Conservation (phyloP, 2,329 filamentous ascomycete species). For the Aureobasidium namibiae region DNA sequence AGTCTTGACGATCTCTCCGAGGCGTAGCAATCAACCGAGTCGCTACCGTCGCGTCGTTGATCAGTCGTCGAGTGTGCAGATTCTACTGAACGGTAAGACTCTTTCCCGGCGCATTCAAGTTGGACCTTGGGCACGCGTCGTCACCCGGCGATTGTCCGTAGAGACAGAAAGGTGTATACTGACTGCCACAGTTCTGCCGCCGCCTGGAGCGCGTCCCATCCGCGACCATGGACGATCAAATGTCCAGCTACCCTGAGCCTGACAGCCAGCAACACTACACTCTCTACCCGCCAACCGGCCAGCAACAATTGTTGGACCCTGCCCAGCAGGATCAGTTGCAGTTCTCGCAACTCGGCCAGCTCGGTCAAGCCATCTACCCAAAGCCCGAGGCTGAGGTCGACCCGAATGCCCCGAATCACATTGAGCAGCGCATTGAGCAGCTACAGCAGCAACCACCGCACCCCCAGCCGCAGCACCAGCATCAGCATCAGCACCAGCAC, state of each 20-base stretch:
- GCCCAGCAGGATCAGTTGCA: slow-evolving; percentile 26
- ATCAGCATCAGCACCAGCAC: slow-evolving; percentile 10
- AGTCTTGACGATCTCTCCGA: background rate
- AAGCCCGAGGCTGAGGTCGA: slow-evolving; percentile 24
- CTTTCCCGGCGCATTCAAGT: slow-evolving; percentile 2
- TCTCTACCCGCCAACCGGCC: slow-evolving; percentile 24
- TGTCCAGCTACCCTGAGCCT: slow-evolving; percentile 29
- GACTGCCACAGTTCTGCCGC: slow-evolving; percentile 5
- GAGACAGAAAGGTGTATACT: background rate
- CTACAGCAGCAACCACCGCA: slow-evolving; percentile 26
- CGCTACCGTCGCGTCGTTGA: background rate
- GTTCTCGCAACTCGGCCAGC: slow-evolving; percentile 24
- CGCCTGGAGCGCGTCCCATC: background rate
- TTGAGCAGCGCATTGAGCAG: slow-evolving; percentile 23
- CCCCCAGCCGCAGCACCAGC: slow-evolving; percentile 16
- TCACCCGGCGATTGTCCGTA: slow-evolving; percentile 4
- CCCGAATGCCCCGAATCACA: slow-evolving; percentile 18
- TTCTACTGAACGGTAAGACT: background rate
- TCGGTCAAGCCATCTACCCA: slow-evolving; percentile 24
- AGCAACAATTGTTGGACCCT: slow-evolving; percentile 26
- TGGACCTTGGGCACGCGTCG: background rate
- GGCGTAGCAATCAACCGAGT: slow-evolving; percentile 3
- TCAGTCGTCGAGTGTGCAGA: background rate
- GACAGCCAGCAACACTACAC: slow-evolving; percentile 28
- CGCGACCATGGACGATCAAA: slow-evolving; percentile 18